Evolutionary conservation across 2,329 filamentous ascomycete genomes (phyloP).

Genomic region (Arachnomyces sp.): DNA sequence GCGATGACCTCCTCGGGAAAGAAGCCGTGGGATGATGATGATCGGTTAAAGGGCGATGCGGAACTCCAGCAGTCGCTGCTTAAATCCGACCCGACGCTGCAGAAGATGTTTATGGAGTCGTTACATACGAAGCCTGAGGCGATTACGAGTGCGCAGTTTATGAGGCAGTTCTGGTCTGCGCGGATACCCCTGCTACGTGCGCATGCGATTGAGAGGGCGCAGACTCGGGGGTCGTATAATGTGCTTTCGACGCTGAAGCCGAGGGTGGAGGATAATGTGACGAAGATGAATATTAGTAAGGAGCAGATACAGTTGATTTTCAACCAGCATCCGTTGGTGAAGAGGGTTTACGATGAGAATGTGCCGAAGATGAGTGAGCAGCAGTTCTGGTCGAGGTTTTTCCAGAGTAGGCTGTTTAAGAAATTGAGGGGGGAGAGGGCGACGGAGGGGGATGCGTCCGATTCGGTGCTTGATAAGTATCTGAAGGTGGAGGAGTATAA

Average conservation of each 20-base stretch:
- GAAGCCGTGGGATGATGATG: conserved; percentile 71
- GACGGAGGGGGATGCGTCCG: conserved; percentile 64
- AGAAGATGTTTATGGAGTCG: conserved; percentile 80
- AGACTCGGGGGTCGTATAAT: conserved; percentile 85
- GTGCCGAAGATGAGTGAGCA: conserved; percentile 71
- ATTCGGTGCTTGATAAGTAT: conserved; percentile 79
- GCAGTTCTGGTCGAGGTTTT: conserved; percentile 91
- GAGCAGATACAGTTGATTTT: conserved; percentile 93
- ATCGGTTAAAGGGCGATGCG: conserved; percentile 65
- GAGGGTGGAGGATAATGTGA: conserved; percentile 62
- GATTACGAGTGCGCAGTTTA: conserved; percentile 72
- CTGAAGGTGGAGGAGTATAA: conserved; percentile 60
- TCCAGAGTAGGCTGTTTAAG: conserved; percentile 82
- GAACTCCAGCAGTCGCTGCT: conserved; percentile 82
- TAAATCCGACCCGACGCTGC: conserved; percentile 65
- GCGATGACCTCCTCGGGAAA: conserved; percentile 48
- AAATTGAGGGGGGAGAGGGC: conserved; percentile 85
- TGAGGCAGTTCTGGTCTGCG: conserved; percentile 89
- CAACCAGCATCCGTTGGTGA: conserved; percentile 82
- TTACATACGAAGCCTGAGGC: conserved; percentile 74
- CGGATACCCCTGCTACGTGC: conserved; percentile 77
- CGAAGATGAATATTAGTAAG: conserved; percentile 74
- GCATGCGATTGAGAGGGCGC: conserved; percentile 79
- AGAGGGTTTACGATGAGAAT: conserved; percentile 85
- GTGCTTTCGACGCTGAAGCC: conserved; percentile 85